Conservation (phyloP, 2,329 filamentous ascomycete species). For the Fusarium napiforme region DNA sequence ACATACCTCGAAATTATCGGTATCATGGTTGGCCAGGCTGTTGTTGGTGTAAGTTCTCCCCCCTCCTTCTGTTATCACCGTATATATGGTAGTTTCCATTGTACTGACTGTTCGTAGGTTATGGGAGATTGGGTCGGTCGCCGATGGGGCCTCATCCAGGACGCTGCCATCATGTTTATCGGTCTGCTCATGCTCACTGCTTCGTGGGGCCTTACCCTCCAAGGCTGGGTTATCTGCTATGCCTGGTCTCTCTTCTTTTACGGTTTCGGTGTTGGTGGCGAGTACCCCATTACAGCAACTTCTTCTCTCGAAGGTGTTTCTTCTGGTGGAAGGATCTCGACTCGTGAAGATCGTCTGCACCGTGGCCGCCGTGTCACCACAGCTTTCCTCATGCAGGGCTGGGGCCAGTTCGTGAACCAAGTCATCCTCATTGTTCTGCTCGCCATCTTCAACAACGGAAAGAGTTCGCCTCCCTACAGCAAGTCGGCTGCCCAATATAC, state of each 20-base stretch:
- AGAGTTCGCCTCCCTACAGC: conserved; percentile 80
- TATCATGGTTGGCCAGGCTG: conserved; percentile 93
- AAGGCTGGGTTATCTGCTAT: conserved; percentile 98
- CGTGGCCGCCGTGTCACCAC: conserved; percentile 95
- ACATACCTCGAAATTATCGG: conserved; percentile 93
- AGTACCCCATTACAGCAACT: conserved; percentile 97
- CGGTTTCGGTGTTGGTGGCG: conserved; percentile 75
- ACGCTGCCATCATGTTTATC: conserved; percentile 91
- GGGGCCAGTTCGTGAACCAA: conserved; percentile 97
- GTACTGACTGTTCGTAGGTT: conserved; percentile 51
- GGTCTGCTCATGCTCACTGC: conserved; percentile 92
- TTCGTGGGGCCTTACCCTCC: conserved; percentile 85
- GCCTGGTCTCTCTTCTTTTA: conserved; percentile 91
- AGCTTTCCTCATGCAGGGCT: conserved; percentile 98
- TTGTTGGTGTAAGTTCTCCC: conserved; percentile 75
- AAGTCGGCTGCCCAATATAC: conserved; percentile 84
- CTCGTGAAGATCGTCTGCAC: conserved; percentile 91
- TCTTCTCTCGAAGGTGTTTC: conserved; percentile 93
- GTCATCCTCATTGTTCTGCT: conserved; percentile 86
- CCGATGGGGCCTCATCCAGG: conserved; percentile 95
- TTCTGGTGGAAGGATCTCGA: conserved; percentile 86
- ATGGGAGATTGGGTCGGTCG: conserved; percentile 83
- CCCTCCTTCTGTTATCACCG: not conserved
- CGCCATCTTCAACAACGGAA: conserved; percentile 85
- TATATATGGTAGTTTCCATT: not conserved